phyloP scores from a whole-genome alignment of 2,329 filamentous ascomycete genomes.

The Exserohilum rostratum region DNA sequence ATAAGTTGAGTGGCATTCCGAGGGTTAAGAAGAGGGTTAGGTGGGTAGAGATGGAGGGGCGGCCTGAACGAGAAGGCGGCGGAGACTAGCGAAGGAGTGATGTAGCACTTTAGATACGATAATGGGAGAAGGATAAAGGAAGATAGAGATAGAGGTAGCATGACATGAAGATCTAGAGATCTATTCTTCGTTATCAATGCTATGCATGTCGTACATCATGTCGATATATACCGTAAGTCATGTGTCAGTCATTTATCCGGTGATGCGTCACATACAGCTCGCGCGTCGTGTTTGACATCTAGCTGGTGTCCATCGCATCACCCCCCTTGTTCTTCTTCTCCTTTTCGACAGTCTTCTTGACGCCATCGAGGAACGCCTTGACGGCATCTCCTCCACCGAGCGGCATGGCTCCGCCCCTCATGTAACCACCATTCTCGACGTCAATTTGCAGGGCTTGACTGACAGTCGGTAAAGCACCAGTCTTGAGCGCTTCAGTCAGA shows the following conservation, averaged over 20 bases:
- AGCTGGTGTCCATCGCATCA: constrained; percentile 45
- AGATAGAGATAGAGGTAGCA: neutral
- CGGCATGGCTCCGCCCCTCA: constrained; percentile 79
- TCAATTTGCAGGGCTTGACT: constrained; percentile 82
- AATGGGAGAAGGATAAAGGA: neutral
- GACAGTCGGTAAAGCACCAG: constrained; percentile 88
- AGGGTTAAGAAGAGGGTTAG: constrained; percentile 21
- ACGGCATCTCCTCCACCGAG: constrained; percentile 87
- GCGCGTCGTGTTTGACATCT: neutral
- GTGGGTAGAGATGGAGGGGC: neutral
- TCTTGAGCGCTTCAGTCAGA: constrained; percentile 83
- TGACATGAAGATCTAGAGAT: neutral
- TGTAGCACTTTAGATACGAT: neutral
- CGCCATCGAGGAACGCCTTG: constrained; percentile 87
- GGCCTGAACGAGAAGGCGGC: too few species aligned
- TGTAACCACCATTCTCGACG: constrained; percentile 82
- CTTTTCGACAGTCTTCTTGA: constrained; percentile 75
- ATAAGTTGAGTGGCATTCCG: constrained; percentile 27
- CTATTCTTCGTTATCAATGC: neutral
- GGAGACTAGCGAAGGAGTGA: neutral
- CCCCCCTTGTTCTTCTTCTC: constrained; percentile 33
- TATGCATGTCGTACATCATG: constrained; percentile 2
- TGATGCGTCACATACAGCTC: neutral
- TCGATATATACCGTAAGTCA: constrained; percentile 12
- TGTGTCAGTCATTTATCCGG: constrained; percentile 7